Base-by-base conservation (phyloP, 1,284 basidiomycete species). In the Microbotryomycetes sp. region DNA sequence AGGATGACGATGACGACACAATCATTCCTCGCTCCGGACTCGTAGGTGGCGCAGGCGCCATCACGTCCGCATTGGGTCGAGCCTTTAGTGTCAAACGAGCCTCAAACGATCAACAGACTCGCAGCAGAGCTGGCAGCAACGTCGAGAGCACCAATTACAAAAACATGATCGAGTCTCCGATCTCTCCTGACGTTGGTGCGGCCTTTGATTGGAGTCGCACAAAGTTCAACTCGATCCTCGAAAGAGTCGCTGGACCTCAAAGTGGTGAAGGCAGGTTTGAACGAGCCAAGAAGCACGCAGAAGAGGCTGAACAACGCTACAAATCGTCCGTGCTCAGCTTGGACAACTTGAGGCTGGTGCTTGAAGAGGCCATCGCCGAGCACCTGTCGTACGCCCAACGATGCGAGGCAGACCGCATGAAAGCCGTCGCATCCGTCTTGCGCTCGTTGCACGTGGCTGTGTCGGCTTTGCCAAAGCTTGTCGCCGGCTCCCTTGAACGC, bases 381-480 rank as follows among this genome's bases (percentile, higher is more conserved):
- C 65, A 66, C 47, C 52, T 70, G 25, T 42, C 66, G 6, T 66
- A 67, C 51, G 47, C 62, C 1, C 66, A 71, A 31, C 69, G 67
- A 23, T 63, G 59, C 42, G 71, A 72, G 36, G n/a, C 50, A 14
- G 70, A 72, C 31, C 68, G 71, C 9, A 54, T 70, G 23, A 61
- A 65, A 46, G 71, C 71, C 12, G 62, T 65, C 7, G 56, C 67
- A 2, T 60, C 54, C 15, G 68, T 67, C 9, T 58, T 69, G 23
- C 47, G 56, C 12, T 59, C 56, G 0, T 69, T 59, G 56, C 65
- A 69, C 7, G 42, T 52, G 0, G 49, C 56, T 16, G 23, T 64
- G 26, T 28, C 56, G 14, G 32, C 49, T 6, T 30, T 69, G 9
- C 65, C 67, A 2, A 52, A 49, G 26, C n/a, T 36, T 12, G 32